phyloP scores from a whole-genome alignment of 2,329 filamentous ascomycete species.

The Diaporthe destruens region DNA sequence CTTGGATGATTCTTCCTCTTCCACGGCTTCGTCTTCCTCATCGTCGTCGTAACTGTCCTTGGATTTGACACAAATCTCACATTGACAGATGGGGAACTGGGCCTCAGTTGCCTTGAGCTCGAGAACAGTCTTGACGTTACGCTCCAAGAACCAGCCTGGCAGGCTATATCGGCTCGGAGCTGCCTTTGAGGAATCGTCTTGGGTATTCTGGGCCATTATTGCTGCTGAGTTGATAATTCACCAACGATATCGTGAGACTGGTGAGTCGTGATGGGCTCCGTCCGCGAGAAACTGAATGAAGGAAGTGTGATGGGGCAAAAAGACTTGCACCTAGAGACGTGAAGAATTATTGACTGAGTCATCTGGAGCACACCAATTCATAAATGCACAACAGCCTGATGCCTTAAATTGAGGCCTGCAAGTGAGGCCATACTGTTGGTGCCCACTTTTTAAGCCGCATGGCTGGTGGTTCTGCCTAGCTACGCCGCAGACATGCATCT shows the following conservation, averaged over 20 bases:
- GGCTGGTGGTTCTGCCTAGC: constrained; percentile 19
- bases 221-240: not conserved
- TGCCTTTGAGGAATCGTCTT: not conserved
- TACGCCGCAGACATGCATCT: constrained; percentile 12
- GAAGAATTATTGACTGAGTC: not conserved
- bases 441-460: constrained; percentile 18
- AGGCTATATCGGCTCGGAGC: not conserved
- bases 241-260: not conserved
- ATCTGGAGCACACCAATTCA: not conserved
- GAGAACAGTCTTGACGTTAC: constrained; percentile 2
- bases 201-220: not conserved
- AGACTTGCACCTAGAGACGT: not conserved
- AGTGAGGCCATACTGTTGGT: constrained; percentile 18
- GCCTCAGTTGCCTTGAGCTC: not conserved
- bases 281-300: not conserved
- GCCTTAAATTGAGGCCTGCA: not conserved
- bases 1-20: no score
- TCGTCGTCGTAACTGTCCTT: not conserved
- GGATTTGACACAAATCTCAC: not conserved
- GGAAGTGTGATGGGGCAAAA: not conserved
- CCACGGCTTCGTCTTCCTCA: not conserved
- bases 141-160: constrained; percentile 13
- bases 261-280: not conserved
- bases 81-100: not conserved
- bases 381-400: not conserved